phyloP scores from a whole-genome alignment of 257 asterid species.

The Echium plantagineum region DNA sequence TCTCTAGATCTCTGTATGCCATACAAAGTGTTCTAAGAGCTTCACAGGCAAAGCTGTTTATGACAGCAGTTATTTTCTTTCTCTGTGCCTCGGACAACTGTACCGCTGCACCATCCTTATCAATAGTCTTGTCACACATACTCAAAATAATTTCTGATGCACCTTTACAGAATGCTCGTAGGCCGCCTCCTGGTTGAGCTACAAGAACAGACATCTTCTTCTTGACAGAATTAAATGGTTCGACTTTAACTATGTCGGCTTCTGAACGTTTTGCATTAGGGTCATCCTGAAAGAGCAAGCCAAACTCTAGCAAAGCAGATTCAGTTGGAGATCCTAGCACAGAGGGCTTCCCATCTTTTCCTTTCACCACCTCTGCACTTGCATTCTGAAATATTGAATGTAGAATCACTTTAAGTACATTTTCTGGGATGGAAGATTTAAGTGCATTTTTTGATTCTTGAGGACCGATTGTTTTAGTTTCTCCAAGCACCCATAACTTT shows the following conservation, averaged over 20 bases:
- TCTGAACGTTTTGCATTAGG: slow-evolving; percentile 18
- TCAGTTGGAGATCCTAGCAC: slow-evolving; percentile 78
- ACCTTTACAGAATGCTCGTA: slow-evolving; percentile 53
- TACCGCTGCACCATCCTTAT: slow-evolving; percentile 38
- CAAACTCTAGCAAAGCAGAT: slow-evolving; percentile 57
- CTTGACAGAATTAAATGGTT: slow-evolving; percentile 68
- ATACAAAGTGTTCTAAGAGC: slow-evolving; percentile 67
- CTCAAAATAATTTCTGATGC: slow-evolving; percentile 55
- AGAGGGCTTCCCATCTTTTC: slow-evolving; percentile 39
- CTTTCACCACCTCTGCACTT: slow-evolving; percentile 50
- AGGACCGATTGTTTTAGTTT: slow-evolving; percentile 29
- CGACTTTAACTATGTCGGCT: slow-evolving; percentile 35
- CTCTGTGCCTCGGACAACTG: slow-evolving; percentile 37
- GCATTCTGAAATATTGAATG: slow-evolving; percentile 58
- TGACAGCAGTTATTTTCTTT: slow-evolving; percentile 26
- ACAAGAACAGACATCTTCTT: slow-evolving; percentile 72
- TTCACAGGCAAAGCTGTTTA: slow-evolving; percentile 45
- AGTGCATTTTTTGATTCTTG: slow-evolving; percentile 17
- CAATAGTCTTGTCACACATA: slow-evolving; percentile 42
- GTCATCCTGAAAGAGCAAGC: slow-evolving; percentile 32
- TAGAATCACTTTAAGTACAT: slow-evolving; percentile 19
- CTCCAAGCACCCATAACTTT: slow-evolving; percentile 55
- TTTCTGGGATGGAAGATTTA: slow-evolving; percentile 24
- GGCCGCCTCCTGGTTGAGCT: slow-evolving; percentile 26
- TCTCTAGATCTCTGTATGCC: slow-evolving; percentile 41